Percentiles rank a stretch among this genome's conserved stretches.
Evolutionary conservation across 2,329 filamentous ascomycete species (phyloP).

Genomic region (Fusarium sp.): DNA sequence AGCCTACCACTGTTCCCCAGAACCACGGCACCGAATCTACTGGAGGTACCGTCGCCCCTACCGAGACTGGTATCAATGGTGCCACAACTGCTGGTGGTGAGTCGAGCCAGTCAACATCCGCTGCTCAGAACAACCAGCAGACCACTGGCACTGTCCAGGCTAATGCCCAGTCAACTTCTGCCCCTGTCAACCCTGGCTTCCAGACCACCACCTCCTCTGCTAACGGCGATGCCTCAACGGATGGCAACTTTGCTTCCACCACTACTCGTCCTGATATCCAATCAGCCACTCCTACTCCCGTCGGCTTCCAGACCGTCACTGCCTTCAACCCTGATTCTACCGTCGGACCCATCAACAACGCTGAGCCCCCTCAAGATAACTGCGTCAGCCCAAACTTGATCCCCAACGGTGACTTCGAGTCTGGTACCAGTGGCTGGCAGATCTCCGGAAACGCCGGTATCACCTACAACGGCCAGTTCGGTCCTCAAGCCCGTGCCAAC

Average conservation of each 20-base stretch:
- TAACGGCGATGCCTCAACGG: background rate
- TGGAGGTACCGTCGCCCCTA: background rate
- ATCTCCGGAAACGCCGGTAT: background rate
- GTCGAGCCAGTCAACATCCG: background rate
- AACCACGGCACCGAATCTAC: background rate
- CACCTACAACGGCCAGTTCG: background rate
- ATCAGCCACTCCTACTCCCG: background rate
- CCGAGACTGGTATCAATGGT: background rate
- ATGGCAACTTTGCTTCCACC: background rate
- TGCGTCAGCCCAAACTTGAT: background rate
- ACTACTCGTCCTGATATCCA: background rate
- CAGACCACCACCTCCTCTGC: background rate
- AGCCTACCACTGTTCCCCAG: background rate
- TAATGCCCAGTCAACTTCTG: background rate
- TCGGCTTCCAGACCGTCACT: background rate
- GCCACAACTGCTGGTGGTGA: background rate
- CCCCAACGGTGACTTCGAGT: conserved; percentile 13
- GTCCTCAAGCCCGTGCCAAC: background rate
- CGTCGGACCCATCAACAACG: background rate
- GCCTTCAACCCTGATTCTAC: background rate
- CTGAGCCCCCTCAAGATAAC: background rate
- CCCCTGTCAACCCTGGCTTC: background rate
- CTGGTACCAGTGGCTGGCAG: background rate
- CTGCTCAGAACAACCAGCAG: background rate
- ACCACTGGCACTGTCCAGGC: background rate